phyloP scores from a whole-genome alignment of 2,329 filamentous ascomycete genomes.

The Penicillium sp. region DNA sequence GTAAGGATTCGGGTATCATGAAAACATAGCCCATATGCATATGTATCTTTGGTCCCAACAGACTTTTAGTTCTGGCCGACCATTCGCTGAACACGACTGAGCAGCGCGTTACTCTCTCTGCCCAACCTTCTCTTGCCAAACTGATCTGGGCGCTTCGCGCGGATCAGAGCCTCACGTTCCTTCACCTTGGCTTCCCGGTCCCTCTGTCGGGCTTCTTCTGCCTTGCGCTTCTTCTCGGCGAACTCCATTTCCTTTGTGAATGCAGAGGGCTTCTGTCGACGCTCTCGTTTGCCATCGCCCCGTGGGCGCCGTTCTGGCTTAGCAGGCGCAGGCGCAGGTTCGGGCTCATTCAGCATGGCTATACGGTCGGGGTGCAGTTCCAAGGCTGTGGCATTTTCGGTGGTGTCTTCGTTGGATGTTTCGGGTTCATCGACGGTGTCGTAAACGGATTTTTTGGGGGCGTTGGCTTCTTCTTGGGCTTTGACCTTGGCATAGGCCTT shows the following conservation, averaged over 20 bases:
- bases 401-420: slow-evolving; percentile 18
- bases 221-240: slow-evolving; percentile 59
- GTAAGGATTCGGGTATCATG: slow-evolving; percentile 24
- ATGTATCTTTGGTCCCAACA: slow-evolving; percentile 1
- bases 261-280: slow-evolving; percentile 45
- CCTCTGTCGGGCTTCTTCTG: slow-evolving; percentile 64
- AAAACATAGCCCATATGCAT: slow-evolving; percentile 13
- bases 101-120: slow-evolving; percentile 73
- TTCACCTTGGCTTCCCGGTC: slow-evolving; percentile 70
- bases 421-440: slow-evolving; percentile 29
- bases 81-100: slow-evolving; percentile 76
- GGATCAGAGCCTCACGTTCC: slow-evolving; percentile 66
- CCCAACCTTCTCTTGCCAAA: slow-evolving; percentile 79
- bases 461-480: slow-evolving; percentile 53
- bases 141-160: slow-evolving; percentile 60
- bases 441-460: slow-evolving; percentile 37
- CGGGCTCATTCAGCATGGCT: slow-evolving; percentile 56
- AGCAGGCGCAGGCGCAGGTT: slow-evolving; percentile 21
- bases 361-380: slow-evolving; percentile 64
- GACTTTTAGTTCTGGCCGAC: slow-evolving; percentile 49
- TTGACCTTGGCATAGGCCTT: slow-evolving; percentile 91
- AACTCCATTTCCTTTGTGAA: slow-evolving; percentile 72
- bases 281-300: slow-evolving; percentile 28
- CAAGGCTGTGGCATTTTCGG: slow-evolving; percentile 37
- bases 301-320: slow-evolving; percentile 23